Evolutionary conservation across 371 early-diverging fungal species (phyloP).

Genomic region (Mortierella sp.): DNA sequence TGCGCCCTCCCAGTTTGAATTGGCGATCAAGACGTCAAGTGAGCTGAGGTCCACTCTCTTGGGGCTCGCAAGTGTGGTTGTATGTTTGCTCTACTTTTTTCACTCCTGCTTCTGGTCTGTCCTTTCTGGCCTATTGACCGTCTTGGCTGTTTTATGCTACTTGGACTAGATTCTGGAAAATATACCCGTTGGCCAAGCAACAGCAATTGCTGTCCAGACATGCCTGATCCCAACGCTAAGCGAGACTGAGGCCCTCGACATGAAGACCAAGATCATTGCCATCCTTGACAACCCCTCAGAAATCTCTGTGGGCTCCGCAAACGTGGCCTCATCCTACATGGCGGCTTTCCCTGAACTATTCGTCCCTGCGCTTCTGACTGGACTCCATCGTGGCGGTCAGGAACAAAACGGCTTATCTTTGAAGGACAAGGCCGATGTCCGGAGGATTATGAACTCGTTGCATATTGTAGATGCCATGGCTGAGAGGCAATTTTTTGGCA

Average conservation of each 20-base stretch:
- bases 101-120: neutral
- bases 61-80: slow-evolving; percentile 9
- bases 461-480: slow-evolving; percentile 20
- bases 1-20: neutral
- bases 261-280: neutral
- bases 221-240: neutral
- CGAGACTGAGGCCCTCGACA: slow-evolving; percentile 7
- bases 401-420: neutral
- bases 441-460: slow-evolving; percentile 12
- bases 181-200: slow-evolving; percentile 9
- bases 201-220: slow-evolving; percentile 14
- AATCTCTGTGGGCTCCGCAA: slow-evolving; percentile 5
- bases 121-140: neutral
- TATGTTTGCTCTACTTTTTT: neutral
- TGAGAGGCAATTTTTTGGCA: slow-evolving; percentile 20
- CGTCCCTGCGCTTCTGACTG: slow-evolving; percentile 9
- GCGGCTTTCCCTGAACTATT: neutral
- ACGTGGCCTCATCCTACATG: slow-evolving; percentile 16
- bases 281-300: slow-evolving; percentile 7
- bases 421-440: neutral
- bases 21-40: neutral
- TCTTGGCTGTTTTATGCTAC: neutral
- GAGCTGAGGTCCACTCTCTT: neutral
- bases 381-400: neutral
- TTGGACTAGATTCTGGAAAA: slow-evolving; percentile 14